These are phyloP conservation scores for Pyracantha coccinea DNA, from an alignment of 331 rosid genomes.

Conservation along the genomic window DNA sequence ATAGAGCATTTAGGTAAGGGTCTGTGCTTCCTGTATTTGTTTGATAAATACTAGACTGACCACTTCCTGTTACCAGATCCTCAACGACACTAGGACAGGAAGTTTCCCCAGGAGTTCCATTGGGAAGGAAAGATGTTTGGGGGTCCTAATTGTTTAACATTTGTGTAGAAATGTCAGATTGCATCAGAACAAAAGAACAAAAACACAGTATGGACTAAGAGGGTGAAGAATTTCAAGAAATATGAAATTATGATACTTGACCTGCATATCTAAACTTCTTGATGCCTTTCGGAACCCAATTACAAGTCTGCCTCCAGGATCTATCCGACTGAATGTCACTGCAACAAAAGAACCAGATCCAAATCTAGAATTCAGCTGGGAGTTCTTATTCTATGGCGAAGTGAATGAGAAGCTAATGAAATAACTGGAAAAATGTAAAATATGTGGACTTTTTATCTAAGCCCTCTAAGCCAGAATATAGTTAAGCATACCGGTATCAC, in stretches of 20 bases:
- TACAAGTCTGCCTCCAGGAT: slow-evolving; percentile 89
- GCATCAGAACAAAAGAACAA: slow-evolving; percentile 5
- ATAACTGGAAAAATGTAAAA: not conserved
- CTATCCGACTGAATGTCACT: slow-evolving; percentile 96
- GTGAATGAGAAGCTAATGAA: not conserved
- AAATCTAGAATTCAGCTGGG: not conserved
- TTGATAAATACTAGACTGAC: slow-evolving; percentile 34
- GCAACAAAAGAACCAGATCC: slow-evolving; percentile 25
- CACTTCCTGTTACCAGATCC: slow-evolving; percentile 47
- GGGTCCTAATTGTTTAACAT: slow-evolving; percentile 47
- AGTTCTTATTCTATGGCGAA: not conserved
- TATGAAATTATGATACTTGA: slow-evolving; percentile 21
- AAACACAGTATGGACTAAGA: slow-evolving; percentile 5
- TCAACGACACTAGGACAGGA: slow-evolving; percentile 45
- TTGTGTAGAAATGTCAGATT: slow-evolving; percentile 9
- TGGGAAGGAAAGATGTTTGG: slow-evolving; percentile 44
- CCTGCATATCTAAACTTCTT: slow-evolving; percentile 55
- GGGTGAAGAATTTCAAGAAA: slow-evolving; percentile 8
- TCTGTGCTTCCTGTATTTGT: slow-evolving; percentile 35
- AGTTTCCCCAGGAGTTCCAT: slow-evolving; percentile 51
- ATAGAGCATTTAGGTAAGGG: slow-evolving; percentile 24
- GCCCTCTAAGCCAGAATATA: slow-evolving; percentile 3
- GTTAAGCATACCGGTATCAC: slow-evolving; percentile 83
- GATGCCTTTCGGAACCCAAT: slow-evolving; percentile 89
- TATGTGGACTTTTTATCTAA: not conserved